Evolutionary conservation across 768 basidiomycete genomes (phyloP), one percentile per base, ranked within the genome.

Genomic region (Tulasnella sp.): DNA sequence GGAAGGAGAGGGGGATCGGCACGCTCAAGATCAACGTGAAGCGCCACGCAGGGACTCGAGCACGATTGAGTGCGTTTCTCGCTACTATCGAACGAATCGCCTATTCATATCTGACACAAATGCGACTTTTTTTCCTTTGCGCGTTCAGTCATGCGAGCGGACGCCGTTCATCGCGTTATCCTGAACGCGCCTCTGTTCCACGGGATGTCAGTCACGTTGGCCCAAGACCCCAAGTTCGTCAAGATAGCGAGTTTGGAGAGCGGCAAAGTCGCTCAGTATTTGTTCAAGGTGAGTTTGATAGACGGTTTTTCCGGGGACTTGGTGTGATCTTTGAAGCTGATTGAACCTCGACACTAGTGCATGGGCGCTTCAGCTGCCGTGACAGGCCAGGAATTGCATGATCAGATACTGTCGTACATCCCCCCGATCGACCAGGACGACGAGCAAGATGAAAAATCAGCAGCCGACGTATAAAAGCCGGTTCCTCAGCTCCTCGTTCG

Each of bases 101-200:
- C 29, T 12, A 67, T n/a, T n/a, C n/a, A 26, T 39, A 26, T 39
- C 5, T 22, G 26, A 26, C 4, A 35, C 29, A 34, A 11, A 2
- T 39, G 6, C 34, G 36, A n/a, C 22, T 8, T 41, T 29, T 12
- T 17, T 36, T 41, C 52, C 22, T 63, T 37, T 12, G n/a, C n/a
- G n/a, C n/a, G n/a, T 37, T 16, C 75, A 82, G 81, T 82, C 32
- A 82, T 82, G 81, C 76, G 81, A 17, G 80, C 81, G 9, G 81
- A 82, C 64, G 81, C 80, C 26, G 80, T 81, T 34, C 74, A 80
- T n/a, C 78, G 81, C 2, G 73, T 81, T 19, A 78, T 82, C 67
- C 74, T 82, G 64, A 82, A 82, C 72, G 78, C 79, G 11, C 75
- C 77, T 16, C 76, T 82, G 34, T 81, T 80, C 73, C 75, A 76